Conservation (phyloP, 1,284 basidiomycete species). For the Cutaneotrichosporon arboriforme region DNA sequence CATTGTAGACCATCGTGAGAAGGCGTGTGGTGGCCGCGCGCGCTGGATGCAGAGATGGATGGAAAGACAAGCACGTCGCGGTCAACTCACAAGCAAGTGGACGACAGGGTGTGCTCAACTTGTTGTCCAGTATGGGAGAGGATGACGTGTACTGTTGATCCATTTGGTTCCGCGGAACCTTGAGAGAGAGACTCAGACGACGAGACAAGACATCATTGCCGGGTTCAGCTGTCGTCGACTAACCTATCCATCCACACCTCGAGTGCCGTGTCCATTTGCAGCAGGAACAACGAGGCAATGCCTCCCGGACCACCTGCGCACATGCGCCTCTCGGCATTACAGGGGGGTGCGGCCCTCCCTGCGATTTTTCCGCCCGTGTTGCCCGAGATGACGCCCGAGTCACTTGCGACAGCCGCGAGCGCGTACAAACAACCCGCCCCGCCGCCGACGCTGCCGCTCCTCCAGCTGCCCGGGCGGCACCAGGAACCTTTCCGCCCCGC, state of each 20-base stretch:
- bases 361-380: conserved; percentile 12
- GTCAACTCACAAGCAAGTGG: background rate
- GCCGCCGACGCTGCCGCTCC: conserved; percentile 37
- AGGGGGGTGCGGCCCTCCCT: conserved; percentile 9
- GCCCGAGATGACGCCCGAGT: conserved; percentile 11
- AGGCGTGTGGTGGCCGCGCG: background rate
- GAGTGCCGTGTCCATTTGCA: background rate
- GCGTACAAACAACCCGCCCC: conserved; percentile 42
- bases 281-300: conserved; percentile 8
- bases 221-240: too few relatives aligned
- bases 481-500: conserved; percentile 29
- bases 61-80: background rate
- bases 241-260: background rate
- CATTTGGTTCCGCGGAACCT: too few relatives aligned
- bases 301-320: conserved; percentile 6
- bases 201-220: too few relatives aligned
- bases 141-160: conserved; percentile 4
- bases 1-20: conserved; percentile 45
- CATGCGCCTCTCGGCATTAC: conserved; percentile 12
- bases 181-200: too few relatives aligned
- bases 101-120: background rate
- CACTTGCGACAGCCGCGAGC: conserved; percentile 28
- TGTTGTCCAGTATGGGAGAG: background rate
- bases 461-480: conserved; percentile 36
- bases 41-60: conserved; percentile 5